Percentiles rank a stretch among this genome's conserved stretches.
These are phyloP conservation scores for Suillus bovinus DNA, from an alignment of 768 basidiomycete species.

Conservation along the genomic window DNA sequence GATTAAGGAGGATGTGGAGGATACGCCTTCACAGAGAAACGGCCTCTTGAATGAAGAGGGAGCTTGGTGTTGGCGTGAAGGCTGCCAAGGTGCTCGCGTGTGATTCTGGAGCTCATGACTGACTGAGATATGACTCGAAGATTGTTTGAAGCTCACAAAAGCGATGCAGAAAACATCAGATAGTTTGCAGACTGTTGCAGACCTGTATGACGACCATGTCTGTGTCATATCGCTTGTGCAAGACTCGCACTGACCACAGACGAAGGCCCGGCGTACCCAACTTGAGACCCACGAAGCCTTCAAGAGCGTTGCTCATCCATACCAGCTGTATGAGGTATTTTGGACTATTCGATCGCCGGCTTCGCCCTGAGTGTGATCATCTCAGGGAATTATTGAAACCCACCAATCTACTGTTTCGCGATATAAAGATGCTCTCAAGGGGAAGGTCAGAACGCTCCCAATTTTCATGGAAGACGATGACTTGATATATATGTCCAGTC, in stretches of 20 bases:
- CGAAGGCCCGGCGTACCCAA: slow-evolving; percentile 71
- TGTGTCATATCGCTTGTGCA: slow-evolving; percentile 25
- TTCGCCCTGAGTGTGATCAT: slow-evolving; percentile 6
- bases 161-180: slow-evolving; percentile 77
- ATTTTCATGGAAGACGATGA: background rate
- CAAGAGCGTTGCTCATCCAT: slow-evolving; percentile 76
- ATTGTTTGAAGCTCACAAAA: slow-evolving; percentile 77
- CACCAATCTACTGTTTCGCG: slow-evolving; percentile 68
- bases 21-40: slow-evolving; percentile 40
- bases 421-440: slow-evolving; percentile 54
- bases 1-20: slow-evolving; percentile 49
- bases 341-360: no score
- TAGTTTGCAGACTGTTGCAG: slow-evolving; percentile 70
- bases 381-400: slow-evolving; percentile 69
- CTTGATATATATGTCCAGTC: slow-evolving; percentile 36
- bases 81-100: slow-evolving; percentile 54
- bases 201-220: slow-evolving; percentile 79
- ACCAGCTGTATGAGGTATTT: slow-evolving; percentile 65
- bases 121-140: slow-evolving; percentile 34
- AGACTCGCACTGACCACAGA: slow-evolving; percentile 8
- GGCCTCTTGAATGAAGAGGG: slow-evolving; percentile 69
- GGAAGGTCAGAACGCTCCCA: slow-evolving; percentile 33
- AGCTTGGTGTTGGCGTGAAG: slow-evolving; percentile 88
- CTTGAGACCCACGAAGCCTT: slow-evolving; percentile 74
- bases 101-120: background rate